A percentile compares a stretch with the other conserved stretches of the same genome.
phyloP scores from a whole-genome alignment of 371 early-diverging fungal genomes.

The Dichotomocladium elegans region DNA sequence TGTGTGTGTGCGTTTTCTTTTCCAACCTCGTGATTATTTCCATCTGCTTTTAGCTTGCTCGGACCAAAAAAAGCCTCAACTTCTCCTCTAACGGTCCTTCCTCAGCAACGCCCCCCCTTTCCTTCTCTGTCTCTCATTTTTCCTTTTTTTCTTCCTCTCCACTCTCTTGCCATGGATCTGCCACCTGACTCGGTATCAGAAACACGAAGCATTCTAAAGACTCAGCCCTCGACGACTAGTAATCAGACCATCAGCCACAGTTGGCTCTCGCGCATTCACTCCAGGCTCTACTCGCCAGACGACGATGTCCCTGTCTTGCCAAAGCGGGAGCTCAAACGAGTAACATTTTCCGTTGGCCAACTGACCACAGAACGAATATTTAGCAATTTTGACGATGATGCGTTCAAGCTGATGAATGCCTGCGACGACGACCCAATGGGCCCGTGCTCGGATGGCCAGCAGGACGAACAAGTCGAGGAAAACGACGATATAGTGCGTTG shows the following conservation, averaged over 20 bases:
- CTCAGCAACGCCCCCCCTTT: not conserved
- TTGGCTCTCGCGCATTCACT: conserved; percentile 23
- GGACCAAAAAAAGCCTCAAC: no score
- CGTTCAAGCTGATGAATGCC: conserved; percentile 8
- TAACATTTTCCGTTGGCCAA: conserved; percentile 34
- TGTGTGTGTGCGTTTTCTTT: no score
- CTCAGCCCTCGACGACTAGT: conserved; percentile 9
- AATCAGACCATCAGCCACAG: conserved; percentile 9
- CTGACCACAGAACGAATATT: conserved; percentile 29
- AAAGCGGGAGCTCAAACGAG: conserved; percentile 38
- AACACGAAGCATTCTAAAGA: conserved; percentile 7
- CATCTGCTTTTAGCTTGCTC: no score
- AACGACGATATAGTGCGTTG: not conserved
- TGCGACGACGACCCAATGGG: conserved; percentile 7
- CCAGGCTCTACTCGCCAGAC: conserved; percentile 8
- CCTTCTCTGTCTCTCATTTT: not conserved
- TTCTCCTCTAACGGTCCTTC: no score
- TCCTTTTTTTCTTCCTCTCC: not conserved
- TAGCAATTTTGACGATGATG: conserved; percentile 15
- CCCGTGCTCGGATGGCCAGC: not conserved
- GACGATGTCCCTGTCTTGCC: conserved; percentile 16
- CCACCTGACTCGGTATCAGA: conserved; percentile 10
- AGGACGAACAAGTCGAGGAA: not conserved
- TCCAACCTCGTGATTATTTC: no score
- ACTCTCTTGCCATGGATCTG: not conserved